Evolutionary conservation across 805 yeast species (phyloP).

Genomic region (Wickerhamomyces alni): DNA sequence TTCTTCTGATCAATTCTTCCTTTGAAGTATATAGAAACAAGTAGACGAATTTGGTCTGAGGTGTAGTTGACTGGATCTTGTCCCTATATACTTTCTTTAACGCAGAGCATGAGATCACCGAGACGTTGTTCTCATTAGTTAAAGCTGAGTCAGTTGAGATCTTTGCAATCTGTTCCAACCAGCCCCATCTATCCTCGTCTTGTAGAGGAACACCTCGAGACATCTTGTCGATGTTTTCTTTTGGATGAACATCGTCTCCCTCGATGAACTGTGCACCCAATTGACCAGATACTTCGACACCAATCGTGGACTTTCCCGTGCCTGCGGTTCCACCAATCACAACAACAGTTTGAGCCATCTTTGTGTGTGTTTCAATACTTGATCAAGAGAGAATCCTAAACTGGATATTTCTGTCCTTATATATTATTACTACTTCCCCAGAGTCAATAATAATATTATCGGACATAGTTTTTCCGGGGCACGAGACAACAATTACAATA

Average conservation of each 20-base stretch:
- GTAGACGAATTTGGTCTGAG: slow-evolving; percentile 42
- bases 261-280: slow-evolving; percentile 61
- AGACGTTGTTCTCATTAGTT: slow-evolving; percentile 22
- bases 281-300: slow-evolving; percentile 39
- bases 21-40: slow-evolving; percentile 62
- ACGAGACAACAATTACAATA: too few species aligned
- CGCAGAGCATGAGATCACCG: slow-evolving; percentile 79
- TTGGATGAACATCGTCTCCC: slow-evolving; percentile 80
- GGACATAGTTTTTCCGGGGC: neutral
- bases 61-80: slow-evolving; percentile 34
- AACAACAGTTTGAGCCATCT: slow-evolving; percentile 28
- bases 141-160: slow-evolving; percentile 34
- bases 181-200: slow-evolving; percentile 90
- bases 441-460: too few species aligned
- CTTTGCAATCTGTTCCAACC: slow-evolving; percentile 57
- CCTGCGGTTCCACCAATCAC: slow-evolving; percentile 96
- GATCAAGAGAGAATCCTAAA: too few species aligned
- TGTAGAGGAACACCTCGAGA: slow-evolving; percentile 68
- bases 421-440: too few species aligned
- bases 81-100: slow-evolving; percentile 72
- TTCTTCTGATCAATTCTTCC: slow-evolving; percentile 56
- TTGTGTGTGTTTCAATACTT: too few species aligned
- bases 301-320: slow-evolving; percentile 87
- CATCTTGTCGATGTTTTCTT: slow-evolving; percentile 77
- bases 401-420: too few species aligned